phyloP scores from a whole-genome alignment of 305 asterid species.

The Fraxinus baroniana region DNA sequence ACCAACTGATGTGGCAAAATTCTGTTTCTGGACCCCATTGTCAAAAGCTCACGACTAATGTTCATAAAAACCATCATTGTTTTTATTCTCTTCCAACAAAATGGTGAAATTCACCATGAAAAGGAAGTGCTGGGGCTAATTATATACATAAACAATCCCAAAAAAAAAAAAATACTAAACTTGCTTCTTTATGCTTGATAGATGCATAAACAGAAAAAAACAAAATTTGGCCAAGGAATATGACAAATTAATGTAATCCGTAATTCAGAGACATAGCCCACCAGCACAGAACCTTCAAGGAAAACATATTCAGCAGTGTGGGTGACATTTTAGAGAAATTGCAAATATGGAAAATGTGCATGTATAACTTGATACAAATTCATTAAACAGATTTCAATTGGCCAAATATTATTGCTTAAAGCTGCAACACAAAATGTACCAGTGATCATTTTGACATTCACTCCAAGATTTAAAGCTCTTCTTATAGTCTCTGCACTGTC shows the following conservation, averaged over 20 bases:
- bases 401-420: slow-evolving; percentile 3
- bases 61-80: not conserved
- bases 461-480: slow-evolving; percentile 75
- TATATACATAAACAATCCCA: not conserved
- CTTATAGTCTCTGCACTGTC: slow-evolving; percentile 81
- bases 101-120: not conserved
- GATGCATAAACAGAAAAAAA: not conserved
- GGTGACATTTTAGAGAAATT: not conserved
- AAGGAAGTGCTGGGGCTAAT: not conserved
- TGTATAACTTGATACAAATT: not conserved
- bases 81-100: not conserved
- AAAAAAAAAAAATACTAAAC: not conserved
- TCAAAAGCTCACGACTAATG: not conserved
- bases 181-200: not conserved
- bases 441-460: slow-evolving; percentile 76
- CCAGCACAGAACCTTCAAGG: not conserved
- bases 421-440: slow-evolving; percentile 34
- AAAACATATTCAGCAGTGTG: not conserved
- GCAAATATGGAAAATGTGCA: not conserved
- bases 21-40: not conserved
- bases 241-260: not conserved
- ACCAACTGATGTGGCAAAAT: not conserved
- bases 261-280: not conserved
- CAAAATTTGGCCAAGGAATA: not conserved
- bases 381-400: not conserved